A percentile compares a stretch with the other conserved stretches of the same genome.
Conservation (phyloP, 2,329 filamentous ascomycete genomes). For the Aspergillus viridinutans region DNA sequence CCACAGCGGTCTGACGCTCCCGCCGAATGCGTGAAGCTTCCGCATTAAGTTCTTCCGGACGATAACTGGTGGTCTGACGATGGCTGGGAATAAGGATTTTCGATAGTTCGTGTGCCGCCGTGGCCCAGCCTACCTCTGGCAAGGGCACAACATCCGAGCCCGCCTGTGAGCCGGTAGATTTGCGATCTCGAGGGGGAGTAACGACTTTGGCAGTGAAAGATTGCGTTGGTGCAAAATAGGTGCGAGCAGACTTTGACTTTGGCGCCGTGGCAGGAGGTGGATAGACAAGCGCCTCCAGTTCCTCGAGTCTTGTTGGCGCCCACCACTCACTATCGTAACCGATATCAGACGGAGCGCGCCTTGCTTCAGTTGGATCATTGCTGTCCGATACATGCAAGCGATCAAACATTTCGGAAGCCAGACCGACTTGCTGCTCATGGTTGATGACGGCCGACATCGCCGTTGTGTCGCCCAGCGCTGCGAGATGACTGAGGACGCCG, state of each 20-base stretch:
- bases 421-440: conserved; percentile 29
- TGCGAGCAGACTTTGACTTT: conserved; percentile 57
- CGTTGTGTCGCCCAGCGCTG: conserved; percentile 63
- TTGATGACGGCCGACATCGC: conserved; percentile 27
- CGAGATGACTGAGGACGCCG: conserved; percentile 84
- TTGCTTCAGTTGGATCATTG: conserved; percentile 1
- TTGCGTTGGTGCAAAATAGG: conserved; percentile 82
- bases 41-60: conserved; percentile 70
- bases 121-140: conserved; percentile 79
- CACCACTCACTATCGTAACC: conserved; percentile 70
- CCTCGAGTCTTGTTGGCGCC: conserved; percentile 61
- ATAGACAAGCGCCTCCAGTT: conserved; percentile 60
- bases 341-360: conserved; percentile 11
- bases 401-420: conserved; percentile 58
- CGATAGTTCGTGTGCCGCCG: conserved; percentile 76
- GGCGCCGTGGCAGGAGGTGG: conserved; percentile 48
- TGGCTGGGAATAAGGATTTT: conserved; percentile 74
- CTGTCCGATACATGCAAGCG: conserved; percentile 22
- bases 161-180: conserved; percentile 40
- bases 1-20: conserved; percentile 59
- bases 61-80: conserved; percentile 71
- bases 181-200: conserved; percentile 58
- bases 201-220: conserved; percentile 79
- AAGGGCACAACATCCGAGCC: conserved; percentile 59
- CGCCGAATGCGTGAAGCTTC: conserved; percentile 60